A percentile compares a stretch with the other conserved stretches of the same genome.
These are phyloP conservation scores for Hanseniaspora thailandica DNA, from an alignment of 805 yeast species.

Conservation along the genomic window DNA sequence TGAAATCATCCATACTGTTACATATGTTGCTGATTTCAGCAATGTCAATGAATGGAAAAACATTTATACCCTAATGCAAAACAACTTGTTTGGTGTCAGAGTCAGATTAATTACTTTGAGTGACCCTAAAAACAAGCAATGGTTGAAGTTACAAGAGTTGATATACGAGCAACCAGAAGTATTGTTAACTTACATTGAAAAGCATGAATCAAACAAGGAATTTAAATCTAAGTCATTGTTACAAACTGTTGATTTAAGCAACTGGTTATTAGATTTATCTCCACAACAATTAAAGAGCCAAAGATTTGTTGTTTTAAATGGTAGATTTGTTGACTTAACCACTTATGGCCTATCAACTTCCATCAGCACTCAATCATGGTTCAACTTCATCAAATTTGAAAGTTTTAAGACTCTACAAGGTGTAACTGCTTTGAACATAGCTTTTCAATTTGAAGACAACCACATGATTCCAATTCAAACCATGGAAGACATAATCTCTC, in stretches of 20 bases:
- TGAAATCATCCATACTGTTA: slow-evolving; percentile 31
- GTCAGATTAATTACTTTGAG: slow-evolving; percentile 31
- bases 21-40: slow-evolving; percentile 50
- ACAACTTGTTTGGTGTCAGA: slow-evolving; percentile 29
- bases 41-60: slow-evolving; percentile 33
- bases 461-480: slow-evolving; percentile 30
- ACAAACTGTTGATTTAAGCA: slow-evolving; percentile 1
- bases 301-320: slow-evolving; percentile 40
- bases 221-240: neutral
- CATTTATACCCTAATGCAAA: slow-evolving; percentile 28
- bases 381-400: slow-evolving; percentile 38
- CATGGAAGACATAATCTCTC: slow-evolving; percentile 38
- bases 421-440: slow-evolving; percentile 22
- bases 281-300: slow-evolving; percentile 22
- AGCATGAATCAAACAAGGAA: slow-evolving; percentile 16
- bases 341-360: slow-evolving; percentile 18
- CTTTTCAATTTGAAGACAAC: slow-evolving; percentile 18
- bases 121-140: slow-evolving; percentile 19
- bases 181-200: slow-evolving; percentile 24
- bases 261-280: slow-evolving; percentile 24
- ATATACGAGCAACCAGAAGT: neutral
- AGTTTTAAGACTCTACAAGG: slow-evolving; percentile 34
- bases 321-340: slow-evolving; percentile 37
- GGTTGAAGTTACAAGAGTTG: slow-evolving; percentile 19
- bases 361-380: slow-evolving; percentile 26